Evolutionary conservation across 441 rosid genomes (phyloP).

Genomic region (Euphorbia celastroides): DNA sequence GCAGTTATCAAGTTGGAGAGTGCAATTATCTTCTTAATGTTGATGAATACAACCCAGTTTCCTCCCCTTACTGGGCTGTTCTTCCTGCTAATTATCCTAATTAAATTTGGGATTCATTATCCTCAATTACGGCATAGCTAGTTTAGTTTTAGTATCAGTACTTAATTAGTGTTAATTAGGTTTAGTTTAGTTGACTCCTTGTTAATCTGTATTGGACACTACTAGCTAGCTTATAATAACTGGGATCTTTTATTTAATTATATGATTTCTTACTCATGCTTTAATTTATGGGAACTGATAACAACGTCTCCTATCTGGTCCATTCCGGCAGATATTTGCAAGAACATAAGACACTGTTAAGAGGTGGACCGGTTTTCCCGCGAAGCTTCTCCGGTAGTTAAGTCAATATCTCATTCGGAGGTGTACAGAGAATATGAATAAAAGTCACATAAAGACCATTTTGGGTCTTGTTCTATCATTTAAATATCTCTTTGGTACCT

Average conservation of each 20-base stretch:
- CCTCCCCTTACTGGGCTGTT: constrained; percentile 33
- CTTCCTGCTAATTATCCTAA: constrained; percentile 26
- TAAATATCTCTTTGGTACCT: too few species aligned
- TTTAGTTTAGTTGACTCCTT: constrained; percentile 1
- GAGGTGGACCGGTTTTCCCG: too few species aligned
- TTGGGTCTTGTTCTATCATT: too few species aligned
- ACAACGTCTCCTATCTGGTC: too few species aligned
- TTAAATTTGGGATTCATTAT: not conserved
- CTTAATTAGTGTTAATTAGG: not conserved
- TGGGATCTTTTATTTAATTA: not conserved
- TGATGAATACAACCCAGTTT: constrained; percentile 29
- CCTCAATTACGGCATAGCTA: not conserved
- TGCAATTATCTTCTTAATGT: constrained; percentile 31
- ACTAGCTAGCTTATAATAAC: not conserved
- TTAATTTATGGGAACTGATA: too few species aligned
- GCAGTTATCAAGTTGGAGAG: constrained; percentile 22
- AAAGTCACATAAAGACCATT: too few species aligned
- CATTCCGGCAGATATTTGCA: too few species aligned
- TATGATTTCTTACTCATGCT: not conserved
- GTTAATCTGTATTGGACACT: not conserved
- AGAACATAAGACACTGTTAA: too few species aligned
- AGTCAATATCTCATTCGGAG: too few species aligned
- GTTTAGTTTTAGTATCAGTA: constrained; percentile 1
- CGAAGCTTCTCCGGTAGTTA: too few species aligned
- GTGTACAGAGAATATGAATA: too few species aligned